Conservation (phyloP, 768 basidiomycete species). For the Wakefieldia striispora region DNA sequence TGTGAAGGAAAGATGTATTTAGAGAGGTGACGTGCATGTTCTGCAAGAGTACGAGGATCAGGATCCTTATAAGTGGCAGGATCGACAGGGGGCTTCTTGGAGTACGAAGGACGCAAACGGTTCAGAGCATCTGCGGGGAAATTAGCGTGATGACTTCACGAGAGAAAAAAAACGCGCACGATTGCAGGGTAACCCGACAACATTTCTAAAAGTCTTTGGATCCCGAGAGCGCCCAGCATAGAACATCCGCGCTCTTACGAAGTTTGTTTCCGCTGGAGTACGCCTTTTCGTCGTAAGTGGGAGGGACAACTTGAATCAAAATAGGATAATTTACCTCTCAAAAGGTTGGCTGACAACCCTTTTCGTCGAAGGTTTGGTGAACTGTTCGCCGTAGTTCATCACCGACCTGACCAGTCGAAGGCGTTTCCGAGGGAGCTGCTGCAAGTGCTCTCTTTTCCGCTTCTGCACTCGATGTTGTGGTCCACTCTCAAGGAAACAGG, state of each 20-base stretch:
- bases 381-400: conserved; percentile 1
- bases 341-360: conserved; percentile 8
- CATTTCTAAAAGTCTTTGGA: conserved; percentile 47
- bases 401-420: conserved; percentile 11
- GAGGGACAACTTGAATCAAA: background rate
- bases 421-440: conserved; percentile 28
- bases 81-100: conserved; percentile 27
- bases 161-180: conserved; percentile 47
- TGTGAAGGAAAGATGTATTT: conserved; percentile 88
- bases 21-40: conserved; percentile 58
- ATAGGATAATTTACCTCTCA: conserved; percentile 17
- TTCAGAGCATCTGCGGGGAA: conserved; percentile 60
- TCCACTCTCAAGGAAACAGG: conserved; percentile 11
- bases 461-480: conserved; percentile 11
- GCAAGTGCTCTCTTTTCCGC: conserved; percentile 18
- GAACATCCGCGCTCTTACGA: conserved; percentile 60
- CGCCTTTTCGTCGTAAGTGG: conserved; percentile 29
- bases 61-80: conserved; percentile 39
- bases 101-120: conserved; percentile 46
- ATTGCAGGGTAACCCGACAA: conserved; percentile 64
- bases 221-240: conserved; percentile 60
- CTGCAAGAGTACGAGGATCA: conserved; percentile 45
- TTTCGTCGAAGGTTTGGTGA: conserved; percentile 5
- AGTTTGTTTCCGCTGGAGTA: conserved; percentile 48
- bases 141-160: background rate